Evolutionary conservation across 345 rosid species (phyloP).

Genomic region (Laguncularia racemosa): DNA sequence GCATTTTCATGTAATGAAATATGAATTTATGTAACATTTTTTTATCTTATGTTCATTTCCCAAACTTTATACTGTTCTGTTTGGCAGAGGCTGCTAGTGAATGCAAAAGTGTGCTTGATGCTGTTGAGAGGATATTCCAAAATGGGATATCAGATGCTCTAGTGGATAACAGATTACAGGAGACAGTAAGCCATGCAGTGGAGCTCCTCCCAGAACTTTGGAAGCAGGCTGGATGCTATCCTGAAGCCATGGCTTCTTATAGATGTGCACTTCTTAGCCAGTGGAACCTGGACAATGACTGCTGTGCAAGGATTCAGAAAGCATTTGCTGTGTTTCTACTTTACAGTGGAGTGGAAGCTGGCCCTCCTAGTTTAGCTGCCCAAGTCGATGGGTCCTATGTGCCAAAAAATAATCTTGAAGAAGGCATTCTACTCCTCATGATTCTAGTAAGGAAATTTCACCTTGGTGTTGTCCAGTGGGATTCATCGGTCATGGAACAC

Average conservation of each 20-base stretch:
- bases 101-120: conserved; percentile 82
- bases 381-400: conserved; percentile 74
- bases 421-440: conserved; percentile 85
- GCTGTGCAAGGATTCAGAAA: conserved; percentile 84
- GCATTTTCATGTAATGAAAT: not conserved
- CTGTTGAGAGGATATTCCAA: conserved; percentile 71
- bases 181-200: conserved; percentile 83
- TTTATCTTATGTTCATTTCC: not conserved
- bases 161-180: conserved; percentile 67
- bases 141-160: conserved; percentile 80
- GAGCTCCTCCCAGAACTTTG: conserved; percentile 82
- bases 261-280: conserved; percentile 81
- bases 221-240: conserved; percentile 63
- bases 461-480: conserved; percentile 67
- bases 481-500: conserved; percentile 80
- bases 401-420: conserved; percentile 86
- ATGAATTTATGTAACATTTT: not conserved
- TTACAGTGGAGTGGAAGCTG: conserved; percentile 82
- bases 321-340: conserved; percentile 73
- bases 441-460: conserved; percentile 56
- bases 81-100: conserved; percentile 80
- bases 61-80: not conserved
- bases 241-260: conserved; percentile 69
- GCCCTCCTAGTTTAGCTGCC: conserved; percentile 66
- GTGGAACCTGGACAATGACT: conserved; percentile 73